Conservation (phyloP, 1,284 basidiomycete genomes). For the Sporisorium graminicola region DNA sequence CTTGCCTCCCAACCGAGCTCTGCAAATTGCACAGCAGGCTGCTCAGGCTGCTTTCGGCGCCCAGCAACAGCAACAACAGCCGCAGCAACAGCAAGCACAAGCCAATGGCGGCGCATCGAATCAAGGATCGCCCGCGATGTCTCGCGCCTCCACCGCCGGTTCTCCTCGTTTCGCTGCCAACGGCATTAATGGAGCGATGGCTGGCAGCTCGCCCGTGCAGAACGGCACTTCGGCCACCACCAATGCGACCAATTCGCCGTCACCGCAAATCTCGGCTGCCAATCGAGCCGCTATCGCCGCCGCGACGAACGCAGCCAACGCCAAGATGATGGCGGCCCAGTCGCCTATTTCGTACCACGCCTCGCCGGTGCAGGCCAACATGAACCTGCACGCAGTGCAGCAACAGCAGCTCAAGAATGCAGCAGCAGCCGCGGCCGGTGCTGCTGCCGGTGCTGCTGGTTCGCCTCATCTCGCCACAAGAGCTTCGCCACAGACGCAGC, state of each 20-base stretch:
- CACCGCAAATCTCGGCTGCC: constrained; percentile 51
- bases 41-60: constrained; percentile 48
- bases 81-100: constrained; percentile 28
- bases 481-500: constrained; percentile 47
- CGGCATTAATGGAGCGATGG: constrained; percentile 34
- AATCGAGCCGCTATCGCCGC: constrained; percentile 48
- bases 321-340: constrained; percentile 45
- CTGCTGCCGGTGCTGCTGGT: constrained; percentile 24
- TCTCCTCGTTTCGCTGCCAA: constrained; percentile 48
- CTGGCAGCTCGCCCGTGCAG: constrained; percentile 42
- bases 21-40: constrained; percentile 57
- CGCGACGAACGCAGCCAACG: constrained; percentile 41
- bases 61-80: constrained; percentile 36
- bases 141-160: constrained; percentile 48
- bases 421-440: constrained; percentile 42
- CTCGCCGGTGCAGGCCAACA: constrained; percentile 42
- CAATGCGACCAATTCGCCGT: constrained; percentile 49
- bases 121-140: constrained; percentile 50
- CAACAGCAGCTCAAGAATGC: constrained; percentile 50
- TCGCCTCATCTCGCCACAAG: constrained; percentile 37
- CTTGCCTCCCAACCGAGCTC: constrained; percentile 54
- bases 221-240: constrained; percentile 36
- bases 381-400: constrained; percentile 41
- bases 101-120: constrained; percentile 37
- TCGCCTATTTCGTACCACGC: constrained; percentile 44